Base-by-base conservation (phyloP, 1,284 basidiomycete genomes). In the Irpex sp. region DNA sequence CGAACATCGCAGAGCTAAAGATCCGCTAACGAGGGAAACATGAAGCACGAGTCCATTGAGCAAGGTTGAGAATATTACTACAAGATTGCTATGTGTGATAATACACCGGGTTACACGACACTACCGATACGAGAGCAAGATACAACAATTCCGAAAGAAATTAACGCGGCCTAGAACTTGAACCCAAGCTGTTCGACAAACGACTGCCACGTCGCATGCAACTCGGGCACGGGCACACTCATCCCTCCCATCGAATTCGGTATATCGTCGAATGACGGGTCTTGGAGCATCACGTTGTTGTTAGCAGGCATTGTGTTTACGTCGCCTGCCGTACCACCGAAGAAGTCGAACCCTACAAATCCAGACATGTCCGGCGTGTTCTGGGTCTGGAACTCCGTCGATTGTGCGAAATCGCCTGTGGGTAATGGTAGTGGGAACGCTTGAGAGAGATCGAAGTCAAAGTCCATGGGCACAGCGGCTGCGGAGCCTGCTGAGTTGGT, bases 111-210 rank as follows among this genome's bases (percentile, higher is more conserved):
- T 9, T 44, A 44, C 40, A 11, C n/a, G 40, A 11, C 1, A 44
- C n/a, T 9, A 44, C n/a, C 9, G n/a, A 51, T 51, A 51, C 48
- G 17, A 7, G 48, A n/a, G 13, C 19, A 7, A 51, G 7, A 51
- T n/a, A 51, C 19, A n/a, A 21, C n/a, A 17, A 21, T 51, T 15
- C 13, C 34, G 26, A 55, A 5, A 55, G 26, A 21, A 2, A 15
- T 26, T 36, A 15, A 34, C 19, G 21, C 9, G 11, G 8, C 54
- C 54, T 55, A 55, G 54, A 55, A 55, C 54, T 55, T 55, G 69
- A 88, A 89, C 1, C 87, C 87, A 59, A 89, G 76, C 68, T 89
- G 87, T 71, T 88, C 85, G 52, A 87, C 83, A 62, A 89, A 87
- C 65, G 78, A 82, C 70, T 85, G 82, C 87, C 87, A 89, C 0